Conservation (phyloP, 1,284 basidiomycete genomes). For the Volvariella volvacea region DNA sequence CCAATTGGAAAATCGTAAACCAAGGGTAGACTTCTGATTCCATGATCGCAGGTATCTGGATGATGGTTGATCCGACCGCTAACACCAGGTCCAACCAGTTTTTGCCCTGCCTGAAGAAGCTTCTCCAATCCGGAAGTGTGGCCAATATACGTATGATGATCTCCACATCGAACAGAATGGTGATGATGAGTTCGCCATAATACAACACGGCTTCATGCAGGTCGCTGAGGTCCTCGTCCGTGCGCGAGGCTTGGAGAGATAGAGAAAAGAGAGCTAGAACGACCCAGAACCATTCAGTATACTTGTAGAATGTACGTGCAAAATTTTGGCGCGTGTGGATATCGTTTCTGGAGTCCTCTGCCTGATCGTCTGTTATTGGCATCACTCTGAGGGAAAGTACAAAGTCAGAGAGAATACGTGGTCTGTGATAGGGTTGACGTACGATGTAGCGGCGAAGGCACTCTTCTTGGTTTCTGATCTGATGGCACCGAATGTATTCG, state of each 20-base stretch:
- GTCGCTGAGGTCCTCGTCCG: conserved; percentile 40
- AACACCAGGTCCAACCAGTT: conserved; percentile 83
- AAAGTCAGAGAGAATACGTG: conserved; percentile 3
- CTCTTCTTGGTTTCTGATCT: conserved; percentile 85
- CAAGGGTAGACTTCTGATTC: conserved; percentile 72
- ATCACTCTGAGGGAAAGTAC: conserved; percentile 32
- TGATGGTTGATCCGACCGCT: conserved; percentile 74
- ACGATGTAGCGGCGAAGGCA: conserved; percentile 78
- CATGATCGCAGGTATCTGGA: conserved; percentile 81
- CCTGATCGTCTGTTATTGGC: conserved; percentile 37
- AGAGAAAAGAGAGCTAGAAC: conserved; percentile 69
- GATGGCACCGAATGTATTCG: conserved; percentile 91
- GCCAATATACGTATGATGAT: conserved; percentile 74
- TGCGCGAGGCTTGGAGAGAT: conserved; percentile 73
- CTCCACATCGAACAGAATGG: conserved; percentile 84
- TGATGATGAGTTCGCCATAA: conserved; percentile 74
- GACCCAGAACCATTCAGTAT: conserved; percentile 74
- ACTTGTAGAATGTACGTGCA: conserved; percentile 50
- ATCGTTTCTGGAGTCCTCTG: conserved; percentile 53
- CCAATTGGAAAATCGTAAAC: conserved; percentile 88
- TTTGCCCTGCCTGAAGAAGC: conserved; percentile 62
- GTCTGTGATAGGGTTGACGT: conserved; percentile 29
- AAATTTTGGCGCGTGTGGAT: conserved; percentile 35
- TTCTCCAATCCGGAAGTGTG: conserved; percentile 78
- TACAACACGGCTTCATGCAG: conserved; percentile 45